A percentile compares a stretch with the other conserved stretches of the same genome.
Evolutionary conservation across 2,329 filamentous ascomycete species (phyloP).

Genomic region (Fusarium camptoceras): DNA sequence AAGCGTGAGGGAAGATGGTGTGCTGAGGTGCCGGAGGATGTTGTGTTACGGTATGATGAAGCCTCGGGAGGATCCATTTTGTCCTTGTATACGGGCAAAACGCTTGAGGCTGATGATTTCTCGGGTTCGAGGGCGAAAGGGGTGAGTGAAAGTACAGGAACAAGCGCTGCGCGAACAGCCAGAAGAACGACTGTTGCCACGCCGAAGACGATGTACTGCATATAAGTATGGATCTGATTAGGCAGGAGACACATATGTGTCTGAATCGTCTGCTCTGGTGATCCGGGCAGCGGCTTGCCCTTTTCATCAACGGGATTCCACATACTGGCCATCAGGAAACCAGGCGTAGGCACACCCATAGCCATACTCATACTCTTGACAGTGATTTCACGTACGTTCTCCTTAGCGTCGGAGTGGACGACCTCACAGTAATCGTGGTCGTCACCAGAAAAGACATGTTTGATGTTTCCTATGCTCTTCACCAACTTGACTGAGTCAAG

Average conservation of each 20-base stretch:
- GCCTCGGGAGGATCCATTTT: constrained; percentile 60
- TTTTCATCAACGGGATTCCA: constrained; percentile 86
- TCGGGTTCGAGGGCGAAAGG: constrained; percentile 65
- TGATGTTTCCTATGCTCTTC: constrained; percentile 81
- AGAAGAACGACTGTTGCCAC: constrained; percentile 64
- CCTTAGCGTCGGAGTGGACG: constrained; percentile 76
- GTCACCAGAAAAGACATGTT: constrained; percentile 92
- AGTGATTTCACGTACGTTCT: constrained; percentile 82
- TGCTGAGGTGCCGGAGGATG: constrained; percentile 44
- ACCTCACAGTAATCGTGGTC: constrained; percentile 99
- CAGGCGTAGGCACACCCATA: constrained; percentile 91
- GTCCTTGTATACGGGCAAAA: constrained; percentile 63
- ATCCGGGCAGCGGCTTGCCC: constrained; percentile 60
- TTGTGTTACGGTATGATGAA: constrained; percentile 23
- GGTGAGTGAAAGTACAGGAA: constrained; percentile 65
- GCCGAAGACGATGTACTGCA: constrained; percentile 77
- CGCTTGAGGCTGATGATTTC: constrained; percentile 35
- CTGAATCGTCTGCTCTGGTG: constrained; percentile 74
- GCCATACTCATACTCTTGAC: constrained; percentile 96
- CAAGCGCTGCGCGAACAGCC: constrained; percentile 65
- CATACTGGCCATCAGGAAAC: constrained; percentile 87
- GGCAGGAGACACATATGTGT: constrained; percentile 92
- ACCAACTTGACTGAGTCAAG: constrained; percentile 81
- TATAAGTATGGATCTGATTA: constrained; percentile 86
- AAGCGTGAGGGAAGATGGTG: constrained; percentile 42